Evolutionary conservation across 148 eudicot genomes (phyloP).

Genomic region (Cornus kousa): DNA sequence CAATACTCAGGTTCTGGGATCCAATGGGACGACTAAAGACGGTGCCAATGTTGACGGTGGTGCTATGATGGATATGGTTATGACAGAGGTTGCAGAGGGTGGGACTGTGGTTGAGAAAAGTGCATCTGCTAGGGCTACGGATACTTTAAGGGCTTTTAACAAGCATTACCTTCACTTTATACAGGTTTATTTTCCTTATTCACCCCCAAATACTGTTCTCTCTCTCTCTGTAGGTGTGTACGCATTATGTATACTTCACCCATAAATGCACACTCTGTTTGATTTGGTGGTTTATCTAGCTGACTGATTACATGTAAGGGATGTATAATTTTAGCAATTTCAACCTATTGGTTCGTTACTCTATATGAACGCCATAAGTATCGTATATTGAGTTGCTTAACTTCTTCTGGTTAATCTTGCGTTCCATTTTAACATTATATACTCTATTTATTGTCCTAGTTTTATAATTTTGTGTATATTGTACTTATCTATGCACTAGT

Average conservation of each 20-base stretch:
- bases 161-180: constrained; percentile 65
- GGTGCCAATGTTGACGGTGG: constrained; percentile 10
- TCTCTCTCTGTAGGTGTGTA: neutral
- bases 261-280: too few relatives aligned
- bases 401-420: too few relatives aligned
- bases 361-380: too few relatives aligned
- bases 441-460: too few relatives aligned
- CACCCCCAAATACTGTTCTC: neutral
- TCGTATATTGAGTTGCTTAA: too few relatives aligned
- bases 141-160: constrained; percentile 54
- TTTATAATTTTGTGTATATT: neutral
- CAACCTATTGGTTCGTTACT: neutral
- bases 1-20: neutral
- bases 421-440: too few relatives aligned
- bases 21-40: neutral
- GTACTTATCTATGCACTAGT: neutral
- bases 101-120: constrained; percentile 33
- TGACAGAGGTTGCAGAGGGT: constrained; percentile 17
- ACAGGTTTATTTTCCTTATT: constrained; percentile 47
- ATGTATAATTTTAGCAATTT: neutral
- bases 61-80: constrained; percentile 23
- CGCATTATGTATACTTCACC: too few relatives aligned
- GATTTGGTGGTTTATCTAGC: too few relatives aligned
- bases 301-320: neutral
- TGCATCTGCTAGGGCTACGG: constrained; percentile 45